These are phyloP conservation scores for Leishmania aethiopica DNA, from an alignment of 208 protist genomes.

Conservation along the genomic window DNA sequence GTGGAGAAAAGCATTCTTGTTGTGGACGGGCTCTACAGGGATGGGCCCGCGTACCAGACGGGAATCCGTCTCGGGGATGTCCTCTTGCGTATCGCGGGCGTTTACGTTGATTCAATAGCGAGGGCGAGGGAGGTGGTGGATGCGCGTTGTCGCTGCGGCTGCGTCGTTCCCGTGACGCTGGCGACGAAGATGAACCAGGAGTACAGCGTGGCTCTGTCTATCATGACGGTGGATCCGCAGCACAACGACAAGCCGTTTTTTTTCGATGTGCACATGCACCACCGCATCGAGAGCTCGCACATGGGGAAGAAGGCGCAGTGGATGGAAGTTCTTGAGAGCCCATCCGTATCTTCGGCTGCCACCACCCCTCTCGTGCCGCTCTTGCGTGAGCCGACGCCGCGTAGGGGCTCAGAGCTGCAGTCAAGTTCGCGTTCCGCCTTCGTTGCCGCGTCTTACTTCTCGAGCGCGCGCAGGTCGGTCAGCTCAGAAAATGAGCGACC, in stretches of 20 bases:
- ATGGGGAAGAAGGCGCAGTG: conserved; percentile 21
- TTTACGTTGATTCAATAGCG: conserved; percentile 33
- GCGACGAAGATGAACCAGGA: conserved; percentile 32
- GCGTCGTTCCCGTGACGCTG: conserved; percentile 44
- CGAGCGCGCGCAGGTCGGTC: background rate
- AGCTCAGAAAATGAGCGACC: background rate
- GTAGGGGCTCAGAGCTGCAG: background rate
- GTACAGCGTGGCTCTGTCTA: conserved; percentile 47
- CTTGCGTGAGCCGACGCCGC: background rate
- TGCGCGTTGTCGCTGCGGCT: conserved; percentile 34
- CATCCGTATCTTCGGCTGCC: background rate
- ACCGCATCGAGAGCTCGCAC: conserved; percentile 32
- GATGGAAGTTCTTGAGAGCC: conserved; percentile 4
- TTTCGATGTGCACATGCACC: conserved; percentile 45
- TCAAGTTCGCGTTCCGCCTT: conserved; percentile 17
- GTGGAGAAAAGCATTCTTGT: conserved; percentile 27
- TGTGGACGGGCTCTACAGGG: conserved; percentile 44
- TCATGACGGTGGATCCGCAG: conserved; percentile 57
- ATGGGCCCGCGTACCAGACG: conserved; percentile 52
- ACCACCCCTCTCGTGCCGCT: background rate
- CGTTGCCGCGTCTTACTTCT: conserved; percentile 10
- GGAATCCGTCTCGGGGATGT: conserved; percentile 57
- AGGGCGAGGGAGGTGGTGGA: conserved; percentile 37
- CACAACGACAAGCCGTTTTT: conserved; percentile 41
- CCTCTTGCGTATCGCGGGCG: conserved; percentile 36